These are phyloP conservation scores for Verticillium nonalfalfae DNA, from an alignment of 2,329 filamentous ascomycete genomes.

Conservation along the genomic window DNA sequence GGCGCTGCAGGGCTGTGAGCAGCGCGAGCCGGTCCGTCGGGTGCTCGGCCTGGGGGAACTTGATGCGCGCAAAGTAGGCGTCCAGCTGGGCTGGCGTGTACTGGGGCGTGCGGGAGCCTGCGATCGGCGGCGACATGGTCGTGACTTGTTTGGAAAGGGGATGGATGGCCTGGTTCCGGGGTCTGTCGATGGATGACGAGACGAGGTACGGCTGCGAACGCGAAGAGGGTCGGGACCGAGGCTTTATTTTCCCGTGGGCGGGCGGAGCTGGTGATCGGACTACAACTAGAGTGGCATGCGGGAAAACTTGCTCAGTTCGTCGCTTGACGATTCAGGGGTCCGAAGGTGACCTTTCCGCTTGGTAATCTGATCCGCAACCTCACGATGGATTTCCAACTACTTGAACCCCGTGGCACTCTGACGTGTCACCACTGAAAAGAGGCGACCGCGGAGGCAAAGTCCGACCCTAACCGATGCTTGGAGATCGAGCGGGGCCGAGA, in stretches of 20 bases:
- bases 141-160: too few species aligned
- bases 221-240: too few species aligned
- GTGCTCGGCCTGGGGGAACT: slow-evolving; percentile 14
- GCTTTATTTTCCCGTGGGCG: too few species aligned
- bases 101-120: background rate
- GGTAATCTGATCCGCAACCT: background rate
- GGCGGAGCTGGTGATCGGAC: too few species aligned
- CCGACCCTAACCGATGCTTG: background rate
- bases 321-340: too few species aligned
- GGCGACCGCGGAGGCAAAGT: background rate
- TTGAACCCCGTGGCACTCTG: too few species aligned
- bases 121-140: background rate
- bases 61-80: slow-evolving; percentile 21
- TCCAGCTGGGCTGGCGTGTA: slow-evolving; percentile 21
- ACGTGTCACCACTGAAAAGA: too few species aligned
- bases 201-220: background rate
- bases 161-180: too few species aligned
- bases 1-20: slow-evolving; percentile 23
- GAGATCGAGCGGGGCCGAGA: background rate
- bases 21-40: slow-evolving; percentile 17
- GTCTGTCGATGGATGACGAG: background rate
- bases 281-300: too few species aligned
- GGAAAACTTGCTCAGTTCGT: too few species aligned
- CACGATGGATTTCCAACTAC: background rate
- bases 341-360: too few species aligned